A percentile compares a stretch with the other conserved stretches of the same genome.
Conservation (phyloP, 1,284 basidiomycete species). For the Apiotrichum akiyoshidainum region DNA sequence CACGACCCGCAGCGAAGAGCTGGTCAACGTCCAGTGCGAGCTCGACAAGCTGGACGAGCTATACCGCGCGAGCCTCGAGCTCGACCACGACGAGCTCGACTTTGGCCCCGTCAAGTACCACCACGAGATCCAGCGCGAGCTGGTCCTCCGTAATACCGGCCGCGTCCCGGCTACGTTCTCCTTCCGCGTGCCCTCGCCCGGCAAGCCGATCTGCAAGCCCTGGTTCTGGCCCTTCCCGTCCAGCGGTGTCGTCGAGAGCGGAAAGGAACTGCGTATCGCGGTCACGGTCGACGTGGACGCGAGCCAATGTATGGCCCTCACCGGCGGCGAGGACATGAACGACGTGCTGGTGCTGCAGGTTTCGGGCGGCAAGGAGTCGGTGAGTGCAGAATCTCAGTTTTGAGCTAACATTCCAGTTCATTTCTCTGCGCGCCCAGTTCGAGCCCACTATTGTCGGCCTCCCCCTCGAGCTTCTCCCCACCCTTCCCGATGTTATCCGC, state of each 20-base stretch:
- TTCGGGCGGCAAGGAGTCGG: slow-evolving; percentile 37
- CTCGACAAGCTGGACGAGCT: slow-evolving; percentile 51
- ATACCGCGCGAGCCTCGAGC: slow-evolving; percentile 54
- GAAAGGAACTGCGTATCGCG: slow-evolving; percentile 22
- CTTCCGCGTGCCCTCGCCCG: slow-evolving; percentile 35
- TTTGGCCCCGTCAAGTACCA: slow-evolving; percentile 43
- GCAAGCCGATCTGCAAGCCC: slow-evolving; percentile 38
- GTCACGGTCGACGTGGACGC: slow-evolving; percentile 35
- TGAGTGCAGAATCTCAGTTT: slow-evolving; percentile 13
- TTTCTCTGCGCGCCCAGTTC: slow-evolving; percentile 38
- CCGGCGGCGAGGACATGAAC: slow-evolving; percentile 38
- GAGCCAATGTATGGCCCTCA: slow-evolving; percentile 21
- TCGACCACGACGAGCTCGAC: slow-evolving; percentile 53
- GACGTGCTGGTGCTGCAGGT: slow-evolving; percentile 43
- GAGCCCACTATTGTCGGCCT: slow-evolving; percentile 33
- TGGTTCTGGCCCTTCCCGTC: slow-evolving; percentile 40
- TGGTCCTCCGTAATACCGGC: slow-evolving; percentile 36
- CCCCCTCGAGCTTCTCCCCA: slow-evolving; percentile 29
- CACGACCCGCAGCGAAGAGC: slow-evolving; percentile 35
- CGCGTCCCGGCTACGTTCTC: slow-evolving; percentile 34
- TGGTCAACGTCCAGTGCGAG: slow-evolving; percentile 46
- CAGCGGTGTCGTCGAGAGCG: slow-evolving; percentile 28
- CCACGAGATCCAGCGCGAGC: slow-evolving; percentile 19
- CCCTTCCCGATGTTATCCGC: slow-evolving; percentile 26
- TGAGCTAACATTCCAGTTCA: slow-evolving; percentile 26